phyloP scores from a whole-genome alignment of 1,284 basidiomycete species.

The Peniophora sp. region DNA sequence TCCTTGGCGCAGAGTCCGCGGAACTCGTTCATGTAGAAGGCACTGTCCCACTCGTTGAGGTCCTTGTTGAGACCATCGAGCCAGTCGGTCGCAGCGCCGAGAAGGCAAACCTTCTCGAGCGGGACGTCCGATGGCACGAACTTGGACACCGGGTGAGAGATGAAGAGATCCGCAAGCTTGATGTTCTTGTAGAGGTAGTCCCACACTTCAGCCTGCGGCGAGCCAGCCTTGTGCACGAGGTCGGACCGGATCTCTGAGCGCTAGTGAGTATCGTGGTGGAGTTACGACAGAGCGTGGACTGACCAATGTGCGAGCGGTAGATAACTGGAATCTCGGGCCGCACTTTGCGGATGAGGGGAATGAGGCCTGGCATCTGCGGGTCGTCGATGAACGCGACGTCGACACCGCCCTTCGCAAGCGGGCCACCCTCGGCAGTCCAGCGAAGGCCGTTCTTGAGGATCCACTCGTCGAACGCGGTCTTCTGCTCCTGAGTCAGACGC shows the following conservation, averaged over 20 bases:
- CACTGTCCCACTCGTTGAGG: conserved; percentile 63
- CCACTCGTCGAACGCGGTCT: conserved; percentile 81
- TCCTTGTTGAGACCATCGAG: conserved; percentile 87
- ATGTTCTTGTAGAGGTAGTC: conserved; percentile 87
- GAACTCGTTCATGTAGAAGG: conserved; percentile 81
- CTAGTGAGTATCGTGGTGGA: too few species aligned
- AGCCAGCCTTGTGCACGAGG: conserved; percentile 64
- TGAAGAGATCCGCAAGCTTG: conserved; percentile 77
- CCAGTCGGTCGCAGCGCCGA: conserved; percentile 78
- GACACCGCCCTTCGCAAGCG: conserved; percentile 70
- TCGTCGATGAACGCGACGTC: conserved; percentile 82
- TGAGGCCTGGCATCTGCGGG: conserved; percentile 81
- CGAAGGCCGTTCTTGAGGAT: conserved; percentile 75
- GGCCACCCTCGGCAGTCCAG: conserved; percentile 77
- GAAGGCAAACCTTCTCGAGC: conserved; percentile 55
- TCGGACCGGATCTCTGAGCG: conserved; percentile 68
- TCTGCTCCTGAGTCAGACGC: conserved; percentile 66
- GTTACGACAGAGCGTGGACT: too few species aligned
- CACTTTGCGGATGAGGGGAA: conserved; percentile 77
- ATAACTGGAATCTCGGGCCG: conserved; percentile 77
- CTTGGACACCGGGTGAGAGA: conserved; percentile 86
- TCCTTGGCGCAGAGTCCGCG: conserved; percentile 64
- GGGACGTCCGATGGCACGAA: conserved; percentile 82
- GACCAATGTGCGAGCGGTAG: conserved; percentile 76
- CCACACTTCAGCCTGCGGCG: conserved; percentile 84